These are phyloP conservation scores for Aspergillus sp. DNA, from an alignment of 2,329 filamentous ascomycete species.

Conservation along the genomic window DNA sequence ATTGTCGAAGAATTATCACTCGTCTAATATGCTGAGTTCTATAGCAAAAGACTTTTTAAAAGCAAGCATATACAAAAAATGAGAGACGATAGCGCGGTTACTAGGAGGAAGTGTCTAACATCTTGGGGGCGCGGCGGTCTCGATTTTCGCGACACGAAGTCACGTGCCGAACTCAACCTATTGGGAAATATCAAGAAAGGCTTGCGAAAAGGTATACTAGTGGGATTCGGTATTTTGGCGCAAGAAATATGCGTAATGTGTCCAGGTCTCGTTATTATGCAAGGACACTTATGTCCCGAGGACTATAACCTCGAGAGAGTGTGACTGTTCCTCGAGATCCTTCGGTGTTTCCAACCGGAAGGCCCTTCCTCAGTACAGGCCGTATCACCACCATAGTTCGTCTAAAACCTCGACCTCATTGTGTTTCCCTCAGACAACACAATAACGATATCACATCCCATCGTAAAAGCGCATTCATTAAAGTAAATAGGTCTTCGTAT, in stretches of 20 bases:
- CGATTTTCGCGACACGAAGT: slow-evolving; percentile 21
- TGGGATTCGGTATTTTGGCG: background rate
- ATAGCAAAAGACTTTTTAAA: background rate
- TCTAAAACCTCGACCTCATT: background rate
- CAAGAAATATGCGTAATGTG: background rate
- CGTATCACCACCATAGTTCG: background rate
- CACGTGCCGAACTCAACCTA: slow-evolving; percentile 17
- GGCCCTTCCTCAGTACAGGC: background rate
- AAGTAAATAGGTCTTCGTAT: background rate
- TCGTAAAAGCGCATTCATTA: slow-evolving; percentile 13
- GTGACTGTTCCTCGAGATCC: background rate
- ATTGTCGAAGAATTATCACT: background rate
- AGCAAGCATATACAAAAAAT: background rate
- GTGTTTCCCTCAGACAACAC: background rate
- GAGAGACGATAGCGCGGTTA: background rate
- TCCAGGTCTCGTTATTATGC: background rate
- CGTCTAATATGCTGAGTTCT: background rate
- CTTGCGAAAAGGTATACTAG: background rate
- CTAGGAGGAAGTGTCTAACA: background rate
- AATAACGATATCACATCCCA: slow-evolving; percentile 14
- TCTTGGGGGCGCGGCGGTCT: slow-evolving; percentile 16
- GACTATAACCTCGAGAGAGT: background rate
- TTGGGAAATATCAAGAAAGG: background rate
- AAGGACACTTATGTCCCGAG: background rate
- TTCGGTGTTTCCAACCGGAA: background rate